Evolutionary conservation across 2,329 filamentous ascomycete genomes (phyloP).

Genomic region (Hypoxylon sp.): DNA sequence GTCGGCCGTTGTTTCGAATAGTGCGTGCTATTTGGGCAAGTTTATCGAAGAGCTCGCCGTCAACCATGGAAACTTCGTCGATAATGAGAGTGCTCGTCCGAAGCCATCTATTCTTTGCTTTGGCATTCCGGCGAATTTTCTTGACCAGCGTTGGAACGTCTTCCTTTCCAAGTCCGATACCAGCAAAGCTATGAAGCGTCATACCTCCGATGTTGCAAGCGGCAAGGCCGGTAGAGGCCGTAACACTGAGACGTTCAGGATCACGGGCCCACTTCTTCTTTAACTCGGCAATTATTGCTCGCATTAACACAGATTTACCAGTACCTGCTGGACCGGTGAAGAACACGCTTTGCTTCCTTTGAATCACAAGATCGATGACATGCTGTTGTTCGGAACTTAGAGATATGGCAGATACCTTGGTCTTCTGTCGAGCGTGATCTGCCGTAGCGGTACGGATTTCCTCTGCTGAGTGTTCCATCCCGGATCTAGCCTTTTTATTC

Average conservation of each 20-base stretch:
- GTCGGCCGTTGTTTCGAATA: constrained; percentile 89
- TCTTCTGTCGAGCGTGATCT: constrained; percentile 47
- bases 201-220: constrained; percentile 97
- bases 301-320: constrained; percentile 93
- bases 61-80: constrained; percentile 98
- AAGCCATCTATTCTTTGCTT: constrained; percentile 90
- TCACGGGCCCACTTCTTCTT: constrained; percentile 81
- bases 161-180: constrained; percentile 95
- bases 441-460: constrained; percentile 60
- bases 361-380: constrained; percentile 84
- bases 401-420: constrained; percentile 69
- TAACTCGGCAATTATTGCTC: constrained; percentile 86
- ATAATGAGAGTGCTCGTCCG: constrained; percentile 88
- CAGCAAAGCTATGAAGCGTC: constrained; percentile 94
- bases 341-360: constrained; percentile 89
- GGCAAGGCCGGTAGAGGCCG: constrained; percentile 93
- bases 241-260: constrained; percentile 88
- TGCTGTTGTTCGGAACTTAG: constrained; percentile 89
- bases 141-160: constrained; percentile 82
- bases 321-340: constrained; percentile 98
- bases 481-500: constrained; percentile 62
- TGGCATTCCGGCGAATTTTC: constrained; percentile 90
- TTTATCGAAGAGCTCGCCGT: constrained; percentile 97
- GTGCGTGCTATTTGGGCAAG: constrained; percentile 86
- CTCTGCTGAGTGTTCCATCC: constrained; percentile 58